phyloP scores from a whole-genome alignment of 2,329 filamentous ascomycete species.

The Nemania sp. region DNA sequence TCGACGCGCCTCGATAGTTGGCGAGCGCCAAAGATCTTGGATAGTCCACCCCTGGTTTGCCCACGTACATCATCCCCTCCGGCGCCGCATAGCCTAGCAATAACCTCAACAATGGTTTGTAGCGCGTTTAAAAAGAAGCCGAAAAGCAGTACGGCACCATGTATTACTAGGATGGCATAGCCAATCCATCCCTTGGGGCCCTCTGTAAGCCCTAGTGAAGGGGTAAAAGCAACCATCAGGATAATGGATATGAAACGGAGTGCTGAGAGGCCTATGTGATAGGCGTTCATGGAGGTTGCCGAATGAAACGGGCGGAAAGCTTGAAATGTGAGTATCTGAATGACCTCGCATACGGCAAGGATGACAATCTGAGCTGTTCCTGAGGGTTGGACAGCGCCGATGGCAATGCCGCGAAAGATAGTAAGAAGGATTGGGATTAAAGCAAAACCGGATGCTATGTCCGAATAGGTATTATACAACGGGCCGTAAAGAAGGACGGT shows the following conservation, averaged over 20 bases:
- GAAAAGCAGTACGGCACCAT: conserved; percentile 82
- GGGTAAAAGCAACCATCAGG: conserved; percentile 81
- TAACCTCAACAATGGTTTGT: conserved; percentile 87
- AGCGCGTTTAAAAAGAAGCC: conserved; percentile 92
- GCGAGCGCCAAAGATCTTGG: conserved; percentile 89
- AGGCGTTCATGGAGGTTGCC: conserved; percentile 95
- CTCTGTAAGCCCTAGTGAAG: conserved; percentile 76
- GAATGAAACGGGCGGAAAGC: conserved; percentile 89
- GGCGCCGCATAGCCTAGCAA: conserved; percentile 78
- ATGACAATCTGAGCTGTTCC: conserved; percentile 92
- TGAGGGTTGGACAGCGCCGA: conserved; percentile 89
- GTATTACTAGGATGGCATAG: conserved; percentile 85
- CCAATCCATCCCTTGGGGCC: conserved; percentile 91
- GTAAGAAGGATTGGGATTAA: conserved; percentile 84
- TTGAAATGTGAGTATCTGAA: conserved; percentile 82
- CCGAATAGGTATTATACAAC: conserved; percentile 95
- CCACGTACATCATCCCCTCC: conserved; percentile 74
- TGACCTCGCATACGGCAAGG: conserved; percentile 90
- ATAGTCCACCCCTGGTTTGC: conserved; percentile 77
- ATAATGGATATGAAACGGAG: conserved; percentile 76
- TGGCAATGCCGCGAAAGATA: conserved; percentile 82
- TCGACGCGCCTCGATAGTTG: conserved; percentile 78
- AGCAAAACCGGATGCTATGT: conserved; percentile 88
- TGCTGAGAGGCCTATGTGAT: conserved; percentile 81
- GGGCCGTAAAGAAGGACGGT: conserved; percentile 90